Evolutionary conservation across 805 yeast species (phyloP), one percentile per base, ranked within the genome.

Genomic region (Kuraishia hungarica): DNA sequence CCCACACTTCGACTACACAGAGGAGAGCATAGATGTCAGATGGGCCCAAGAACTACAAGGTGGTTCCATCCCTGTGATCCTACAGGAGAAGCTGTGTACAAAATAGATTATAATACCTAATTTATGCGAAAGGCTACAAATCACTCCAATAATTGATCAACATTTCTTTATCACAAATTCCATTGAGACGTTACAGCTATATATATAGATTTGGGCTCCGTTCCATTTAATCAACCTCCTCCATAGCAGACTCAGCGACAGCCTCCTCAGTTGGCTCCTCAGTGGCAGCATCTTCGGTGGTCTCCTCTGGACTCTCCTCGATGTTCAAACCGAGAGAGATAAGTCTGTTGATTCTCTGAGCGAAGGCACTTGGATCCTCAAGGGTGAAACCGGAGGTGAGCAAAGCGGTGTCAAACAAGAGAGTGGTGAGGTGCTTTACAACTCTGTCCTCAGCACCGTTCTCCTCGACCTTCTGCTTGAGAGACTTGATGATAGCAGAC

Each of bases 401-500:
- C 74, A 94, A 81, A 58, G 99, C 99, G 68, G 99, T 94, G 79
- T 94, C 99, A 78, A 84, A 94, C 76, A 94, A 80, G 75, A 94
- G 82, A 64, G 94, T 89, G 63, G 99, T 94, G 76, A 94, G 83
- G 78, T 94, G 97, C 84, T 90, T 90, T 69, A 94, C 98, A 61
- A 97, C 92, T 81, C 96, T 89, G 81, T 96, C 98, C 78, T 90
- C 96, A 62, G 96, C 92, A 77, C 98, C 98, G 68, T 90, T 96
- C 63, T 88, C 86, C 67, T 91, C 98, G 69, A 94, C 97, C 86
- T 93, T 94, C 74, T 87, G 81, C 82, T 86, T 92, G 78, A 94
- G 87, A 78, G 94, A 99, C 80, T 80, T 86, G 76, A 94, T 93
- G 73, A 94, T 94, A 62, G 96, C 77, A 62, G 97, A 92, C 75